Conservation (phyloP, 805 yeast species). For the Candida boleticola region DNA sequence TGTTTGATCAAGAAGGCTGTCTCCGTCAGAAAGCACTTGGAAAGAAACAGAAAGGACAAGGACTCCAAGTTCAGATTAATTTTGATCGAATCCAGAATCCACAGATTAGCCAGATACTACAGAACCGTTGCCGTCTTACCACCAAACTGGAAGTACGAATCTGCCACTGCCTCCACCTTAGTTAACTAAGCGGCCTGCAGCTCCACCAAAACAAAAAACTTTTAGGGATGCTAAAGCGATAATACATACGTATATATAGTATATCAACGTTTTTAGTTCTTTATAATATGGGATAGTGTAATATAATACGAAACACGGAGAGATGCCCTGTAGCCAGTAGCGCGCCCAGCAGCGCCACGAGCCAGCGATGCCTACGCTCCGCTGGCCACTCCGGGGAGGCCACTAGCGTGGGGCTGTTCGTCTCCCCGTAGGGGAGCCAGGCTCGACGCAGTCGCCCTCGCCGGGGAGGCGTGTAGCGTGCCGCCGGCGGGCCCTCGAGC, state of each 20-base stretch:
- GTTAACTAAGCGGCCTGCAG: conserved; percentile 68
- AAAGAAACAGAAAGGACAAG: conserved; percentile 99
- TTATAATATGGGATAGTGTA: not conserved
- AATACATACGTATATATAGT: not conserved
- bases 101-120: conserved; percentile 99
- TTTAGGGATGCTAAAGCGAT: conserved; percentile 1
- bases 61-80: conserved; percentile 99
- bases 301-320: not conserved
- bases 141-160: conserved; percentile 99
- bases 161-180: conserved; percentile 99
- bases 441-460: too few relatives aligned
- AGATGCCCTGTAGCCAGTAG: not conserved
- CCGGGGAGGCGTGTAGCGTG: too few relatives aligned
- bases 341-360: too few relatives aligned
- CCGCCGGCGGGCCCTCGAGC: too few relatives aligned
- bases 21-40: conserved; percentile 99
- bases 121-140: conserved; percentile 99
- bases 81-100: conserved; percentile 99
- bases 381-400: too few relatives aligned
- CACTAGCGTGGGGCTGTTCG: too few relatives aligned
- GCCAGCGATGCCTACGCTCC: too few relatives aligned
- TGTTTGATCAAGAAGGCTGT: conserved; percentile 99
- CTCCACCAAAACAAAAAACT: conserved; percentile 1
- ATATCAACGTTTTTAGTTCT: not conserved
- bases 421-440: too few relatives aligned